Base-by-base conservation (phyloP, 495 filamentous ascomycete species). In the Immersiella caudata region DNA sequence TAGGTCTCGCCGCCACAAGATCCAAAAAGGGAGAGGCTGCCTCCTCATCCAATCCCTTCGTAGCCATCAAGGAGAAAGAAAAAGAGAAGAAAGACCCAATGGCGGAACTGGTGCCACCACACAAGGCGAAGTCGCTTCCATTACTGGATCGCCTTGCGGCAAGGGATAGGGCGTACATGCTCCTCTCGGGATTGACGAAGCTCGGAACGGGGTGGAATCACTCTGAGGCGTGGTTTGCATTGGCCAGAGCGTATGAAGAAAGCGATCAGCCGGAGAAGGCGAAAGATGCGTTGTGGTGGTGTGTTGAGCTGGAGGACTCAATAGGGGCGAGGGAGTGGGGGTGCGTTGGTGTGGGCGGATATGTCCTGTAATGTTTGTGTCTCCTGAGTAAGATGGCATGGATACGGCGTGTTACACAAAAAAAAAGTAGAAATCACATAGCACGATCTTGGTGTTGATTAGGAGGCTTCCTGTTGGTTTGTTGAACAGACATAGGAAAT, bases 141-240 rank as follows among this genome's bases (percentile, higher is more conserved):
- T 82, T 90, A 26, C 82, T 92, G 26, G 90, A 93, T 73, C 86
- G 91, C 20, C 84, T 95, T n/a, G 89, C 91, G 18, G 91, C 92
- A 27, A 86, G 93, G 29, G 94, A 98, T 73, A 85, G 96, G 21
- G 95, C 96, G 0, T 92, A 92, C 73, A 89, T 87, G 14, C 83
- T 98, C 52, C 85, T 99, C 0, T 89, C 88, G 8, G 84, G 85
- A 1, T 82, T 98, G 63, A 97, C 93, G 1, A 94, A 91, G 79
- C 84, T 91, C 2, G 93, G 93, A n/a, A 82, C 79, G 27, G 94
- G 93, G 6, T 98, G 96, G 96, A 92, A 97, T 75, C 86, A 89
- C 72, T 88, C 89, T n/a, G 95, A 97, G 74, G 95, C 94, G 21
- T 99, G 95, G 95, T 93, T 90, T 72, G 88, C 89, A 11, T 85